These are phyloP conservation scores for Alloteropsis angusta DNA, from an alignment of 202 grass and related monocot species.

Conservation along the genomic window DNA sequence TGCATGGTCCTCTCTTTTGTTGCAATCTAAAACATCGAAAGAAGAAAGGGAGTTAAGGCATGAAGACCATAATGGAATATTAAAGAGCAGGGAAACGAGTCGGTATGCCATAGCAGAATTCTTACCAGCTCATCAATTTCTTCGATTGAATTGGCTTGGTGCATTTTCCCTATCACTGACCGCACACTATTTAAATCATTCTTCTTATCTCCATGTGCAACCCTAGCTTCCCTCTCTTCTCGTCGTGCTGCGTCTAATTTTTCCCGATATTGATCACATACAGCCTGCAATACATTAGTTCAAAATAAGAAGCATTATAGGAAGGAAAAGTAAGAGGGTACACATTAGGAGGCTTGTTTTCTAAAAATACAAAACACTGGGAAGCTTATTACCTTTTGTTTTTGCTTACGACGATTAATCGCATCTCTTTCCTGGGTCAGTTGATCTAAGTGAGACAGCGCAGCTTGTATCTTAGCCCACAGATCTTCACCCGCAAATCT, in stretches of 20 bases:
- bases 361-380: neutral
- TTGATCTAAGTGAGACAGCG: conserved; percentile 49
- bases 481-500: conserved; percentile 54
- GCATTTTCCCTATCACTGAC: conserved; percentile 65
- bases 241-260: conserved; percentile 37
- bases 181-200: conserved; percentile 56
- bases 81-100: neutral
- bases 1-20: conserved; percentile 59
- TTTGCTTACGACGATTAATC: conserved; percentile 50
- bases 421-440: conserved; percentile 68
- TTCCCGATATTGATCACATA: conserved; percentile 22
- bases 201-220: conserved; percentile 52
- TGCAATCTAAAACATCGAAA: conserved; percentile 51
- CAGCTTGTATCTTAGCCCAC: conserved; percentile 57
- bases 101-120: conserved; percentile 9
- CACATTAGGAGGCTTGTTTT: neutral
- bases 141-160: conserved; percentile 75
- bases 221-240: conserved; percentile 62
- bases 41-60: neutral
- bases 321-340: neutral
- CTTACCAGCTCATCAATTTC: conserved; percentile 68
- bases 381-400: conserved; percentile 56
- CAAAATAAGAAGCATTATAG: conserved; percentile 7
- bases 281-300: conserved; percentile 33
- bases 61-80: conserved; percentile 9